These are phyloP conservation scores for Aquanectria penicillioides DNA, from an alignment of 2,329 filamentous ascomycete genomes.

Conservation along the genomic window DNA sequence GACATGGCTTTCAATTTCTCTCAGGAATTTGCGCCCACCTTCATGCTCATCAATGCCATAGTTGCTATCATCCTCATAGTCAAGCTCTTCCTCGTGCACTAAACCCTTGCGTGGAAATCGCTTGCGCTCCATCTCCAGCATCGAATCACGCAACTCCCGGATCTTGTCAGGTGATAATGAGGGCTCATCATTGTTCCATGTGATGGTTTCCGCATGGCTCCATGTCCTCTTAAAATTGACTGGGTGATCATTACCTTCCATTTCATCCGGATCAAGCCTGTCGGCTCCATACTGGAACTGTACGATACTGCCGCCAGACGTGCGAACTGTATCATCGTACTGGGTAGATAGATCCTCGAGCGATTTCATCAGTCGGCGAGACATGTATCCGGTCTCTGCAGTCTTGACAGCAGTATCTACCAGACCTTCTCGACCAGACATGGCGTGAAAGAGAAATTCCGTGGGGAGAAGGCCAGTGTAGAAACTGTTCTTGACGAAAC, in stretches of 20 bases:
- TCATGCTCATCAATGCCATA: slow-evolving; percentile 81
- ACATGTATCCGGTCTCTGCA: slow-evolving; percentile 99
- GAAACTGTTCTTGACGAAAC: slow-evolving; percentile 97
- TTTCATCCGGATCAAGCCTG: slow-evolving; percentile 93
- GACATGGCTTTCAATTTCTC: slow-evolving; percentile 80
- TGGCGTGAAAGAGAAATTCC: slow-evolving; percentile 98
- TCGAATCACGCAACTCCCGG: slow-evolving; percentile 70
- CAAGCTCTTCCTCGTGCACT: slow-evolving; percentile 69
- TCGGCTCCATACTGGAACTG: slow-evolving; percentile 99
- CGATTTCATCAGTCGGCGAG: slow-evolving; percentile 96
- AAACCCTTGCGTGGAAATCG: slow-evolving; percentile 71
- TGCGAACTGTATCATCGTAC: slow-evolving; percentile 95
- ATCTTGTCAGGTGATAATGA: slow-evolving; percentile 82
- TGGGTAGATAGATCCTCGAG: slow-evolving; percentile 92
- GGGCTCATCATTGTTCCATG: slow-evolving; percentile 80
- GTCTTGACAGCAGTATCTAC: slow-evolving; percentile 99
- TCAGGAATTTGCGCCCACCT: slow-evolving; percentile 83
- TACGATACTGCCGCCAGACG: slow-evolving; percentile 86
- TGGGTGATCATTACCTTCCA: slow-evolving; percentile 93
- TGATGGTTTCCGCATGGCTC: slow-evolving; percentile 79
- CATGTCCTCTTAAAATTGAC: slow-evolving; percentile 94
- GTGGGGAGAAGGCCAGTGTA: slow-evolving; percentile 90
- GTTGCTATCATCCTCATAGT: slow-evolving; percentile 76
- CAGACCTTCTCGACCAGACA: slow-evolving; percentile 96
- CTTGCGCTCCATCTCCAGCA: slow-evolving; percentile 72